phyloP scores from a whole-genome alignment of 2,329 filamentous ascomycete genomes.

The Fonsecaea nubica region DNA sequence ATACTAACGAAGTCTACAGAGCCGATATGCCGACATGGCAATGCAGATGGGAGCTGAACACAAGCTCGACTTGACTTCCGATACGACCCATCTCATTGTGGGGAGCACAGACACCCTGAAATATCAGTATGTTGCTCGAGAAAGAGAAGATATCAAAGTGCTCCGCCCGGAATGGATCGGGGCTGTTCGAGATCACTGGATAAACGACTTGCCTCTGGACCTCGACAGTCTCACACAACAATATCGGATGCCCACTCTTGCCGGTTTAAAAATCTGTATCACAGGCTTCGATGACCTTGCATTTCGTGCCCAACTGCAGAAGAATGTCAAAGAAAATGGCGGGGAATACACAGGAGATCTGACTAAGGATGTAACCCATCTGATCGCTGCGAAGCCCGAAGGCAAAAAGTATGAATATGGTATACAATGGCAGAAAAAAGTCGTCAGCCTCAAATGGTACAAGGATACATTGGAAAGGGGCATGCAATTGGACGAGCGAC shows the following conservation, averaged over 20 bases:
- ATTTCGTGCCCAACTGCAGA: slow-evolving; percentile 73
- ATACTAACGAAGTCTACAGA: slow-evolving; percentile 41
- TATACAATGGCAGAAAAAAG: slow-evolving; percentile 77
- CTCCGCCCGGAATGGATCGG: slow-evolving; percentile 86
- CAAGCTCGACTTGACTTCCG: slow-evolving; percentile 90
- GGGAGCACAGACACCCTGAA: slow-evolving; percentile 89
- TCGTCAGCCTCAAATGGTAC: slow-evolving; percentile 86
- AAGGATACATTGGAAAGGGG: slow-evolving; percentile 80
- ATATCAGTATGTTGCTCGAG: slow-evolving; percentile 92
- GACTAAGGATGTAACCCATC: slow-evolving; percentile 82
- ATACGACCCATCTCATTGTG: slow-evolving; percentile 92
- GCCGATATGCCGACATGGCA: slow-evolving; percentile 57
- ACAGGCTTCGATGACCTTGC: slow-evolving; percentile 72
- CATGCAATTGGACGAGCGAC: slow-evolving; percentile 87
- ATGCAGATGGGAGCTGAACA: slow-evolving; percentile 83
- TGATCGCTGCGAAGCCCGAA: slow-evolving; percentile 78
- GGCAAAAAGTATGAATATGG: slow-evolving; percentile 92
- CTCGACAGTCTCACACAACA: slow-evolving; percentile 71
- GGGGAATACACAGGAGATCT: slow-evolving; percentile 88
- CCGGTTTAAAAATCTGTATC: slow-evolving; percentile 67
- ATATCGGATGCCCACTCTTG: slow-evolving; percentile 53
- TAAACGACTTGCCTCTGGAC: slow-evolving; percentile 76
- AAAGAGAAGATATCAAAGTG: slow-evolving; percentile 82
- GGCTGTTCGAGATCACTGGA: slow-evolving; percentile 79
- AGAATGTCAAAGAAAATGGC: slow-evolving; percentile 71